Evolutionary conservation across 768 basidiomycete species (phyloP).

Genomic region (Kwoniella botswanensis): DNA sequence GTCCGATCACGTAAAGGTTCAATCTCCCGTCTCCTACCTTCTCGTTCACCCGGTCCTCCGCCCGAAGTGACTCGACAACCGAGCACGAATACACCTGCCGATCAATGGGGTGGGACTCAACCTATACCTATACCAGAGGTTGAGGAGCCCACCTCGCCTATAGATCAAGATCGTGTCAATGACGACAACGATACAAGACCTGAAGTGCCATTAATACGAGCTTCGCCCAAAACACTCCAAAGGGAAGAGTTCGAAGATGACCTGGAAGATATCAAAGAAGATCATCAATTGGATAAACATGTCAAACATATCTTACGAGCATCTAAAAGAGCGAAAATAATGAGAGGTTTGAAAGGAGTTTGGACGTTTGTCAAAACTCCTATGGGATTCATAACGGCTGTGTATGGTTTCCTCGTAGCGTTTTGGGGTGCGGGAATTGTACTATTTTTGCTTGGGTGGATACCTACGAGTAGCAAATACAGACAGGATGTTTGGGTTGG

Average conservation of each 20-base stretch:
- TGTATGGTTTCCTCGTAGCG: conserved; percentile 78
- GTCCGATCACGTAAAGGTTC: conserved; percentile 21
- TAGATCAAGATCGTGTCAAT: neutral
- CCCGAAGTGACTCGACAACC: neutral
- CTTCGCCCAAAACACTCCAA: neutral
- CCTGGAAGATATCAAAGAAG: conserved; percentile 33
- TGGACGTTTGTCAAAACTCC: conserved; percentile 87
- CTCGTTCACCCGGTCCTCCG: neutral
- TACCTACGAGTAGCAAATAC: conserved; percentile 72
- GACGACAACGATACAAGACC: neutral
- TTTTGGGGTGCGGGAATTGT: conserved; percentile 87
- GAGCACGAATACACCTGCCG: neutral
- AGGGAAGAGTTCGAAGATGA: conserved; percentile 29
- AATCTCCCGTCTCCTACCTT: conserved; percentile 7
- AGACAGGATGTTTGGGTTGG: conserved; percentile 77
- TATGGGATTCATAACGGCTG: conserved; percentile 72
- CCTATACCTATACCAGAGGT: conserved; percentile 16
- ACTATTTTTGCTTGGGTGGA: conserved; percentile 68
- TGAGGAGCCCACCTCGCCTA: conserved; percentile 3
- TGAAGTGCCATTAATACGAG: neutral
- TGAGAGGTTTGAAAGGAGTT: conserved; percentile 70
- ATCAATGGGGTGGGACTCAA: conserved; percentile 2
- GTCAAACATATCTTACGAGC: conserved; percentile 72
- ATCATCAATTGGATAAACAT: conserved; percentile 70
- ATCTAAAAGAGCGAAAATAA: conserved; percentile 64